Percentiles rank a stretch among this genome's conserved stretches.
Conservation (phyloP, 768 basidiomycete genomes). For the Termitomyces titanicus region DNA sequence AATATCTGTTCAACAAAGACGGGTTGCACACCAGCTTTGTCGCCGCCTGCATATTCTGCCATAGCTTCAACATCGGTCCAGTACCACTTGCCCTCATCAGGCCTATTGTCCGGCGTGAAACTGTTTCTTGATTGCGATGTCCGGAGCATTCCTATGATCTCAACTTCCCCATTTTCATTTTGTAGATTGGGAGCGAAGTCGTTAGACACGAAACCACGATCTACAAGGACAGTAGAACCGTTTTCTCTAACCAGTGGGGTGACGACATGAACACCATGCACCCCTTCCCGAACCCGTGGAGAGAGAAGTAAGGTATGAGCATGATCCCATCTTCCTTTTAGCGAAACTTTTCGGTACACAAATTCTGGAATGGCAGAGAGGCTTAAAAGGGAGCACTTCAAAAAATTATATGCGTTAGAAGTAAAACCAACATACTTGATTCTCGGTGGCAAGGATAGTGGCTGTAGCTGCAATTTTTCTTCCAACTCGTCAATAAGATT, state of each 20-base stretch:
- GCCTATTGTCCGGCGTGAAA: slow-evolving; percentile 89
- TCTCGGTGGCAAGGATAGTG: slow-evolving; percentile 73
- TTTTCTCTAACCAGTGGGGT: slow-evolving; percentile 80
- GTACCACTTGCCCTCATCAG: slow-evolving; percentile 81
- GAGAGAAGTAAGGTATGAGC: slow-evolving; percentile 75
- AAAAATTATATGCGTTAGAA: slow-evolving; percentile 10
- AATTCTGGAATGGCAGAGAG: slow-evolving; percentile 84
- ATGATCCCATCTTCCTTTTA: slow-evolving; percentile 79
- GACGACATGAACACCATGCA: slow-evolving; percentile 82
- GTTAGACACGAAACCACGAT: slow-evolving; percentile 86
- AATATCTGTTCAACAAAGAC: slow-evolving; percentile 92
- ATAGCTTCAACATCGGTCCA: slow-evolving; percentile 86
- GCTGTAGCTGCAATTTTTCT: slow-evolving; percentile 77
- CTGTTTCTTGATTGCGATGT: slow-evolving; percentile 66
- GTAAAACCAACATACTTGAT: slow-evolving; percentile 66
- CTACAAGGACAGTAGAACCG: slow-evolving; percentile 84
- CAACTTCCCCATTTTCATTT: slow-evolving; percentile 52
- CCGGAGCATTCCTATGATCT: slow-evolving; percentile 84
- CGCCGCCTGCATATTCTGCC: slow-evolving; percentile 74
- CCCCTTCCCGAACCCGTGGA: slow-evolving; percentile 87
- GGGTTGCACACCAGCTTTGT: slow-evolving; percentile 70
- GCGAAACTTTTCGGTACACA: slow-evolving; percentile 77
- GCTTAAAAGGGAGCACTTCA: slow-evolving; percentile 25
- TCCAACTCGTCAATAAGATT: slow-evolving; percentile 91
- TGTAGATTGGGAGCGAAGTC: slow-evolving; percentile 31